Conservation (phyloP, 208 protist species). For the Giardia duodenalis region DNA sequence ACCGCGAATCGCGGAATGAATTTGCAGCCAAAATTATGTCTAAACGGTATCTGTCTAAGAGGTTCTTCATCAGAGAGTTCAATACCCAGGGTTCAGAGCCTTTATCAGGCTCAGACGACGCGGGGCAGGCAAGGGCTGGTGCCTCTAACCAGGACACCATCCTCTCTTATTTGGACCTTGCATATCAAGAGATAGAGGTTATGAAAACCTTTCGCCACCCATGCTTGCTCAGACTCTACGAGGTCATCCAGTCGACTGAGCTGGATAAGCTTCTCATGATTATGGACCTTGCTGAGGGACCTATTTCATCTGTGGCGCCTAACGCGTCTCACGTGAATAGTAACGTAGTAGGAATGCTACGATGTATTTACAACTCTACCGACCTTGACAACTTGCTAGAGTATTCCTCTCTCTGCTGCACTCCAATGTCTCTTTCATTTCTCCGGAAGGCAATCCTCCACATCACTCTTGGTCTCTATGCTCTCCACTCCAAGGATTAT, state of each 20-base stretch:
- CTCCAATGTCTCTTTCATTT: not conserved
- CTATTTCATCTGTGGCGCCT: not conserved
- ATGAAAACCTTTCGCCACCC: slow-evolving; percentile 13
- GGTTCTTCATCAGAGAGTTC: not conserved
- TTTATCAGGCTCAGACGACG: not conserved
- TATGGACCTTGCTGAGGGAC: slow-evolving; percentile 20
- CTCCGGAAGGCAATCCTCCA: not conserved
- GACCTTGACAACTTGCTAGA: not conserved
- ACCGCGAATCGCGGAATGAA: not conserved
- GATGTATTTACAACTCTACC: not conserved
- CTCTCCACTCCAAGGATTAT: not conserved
- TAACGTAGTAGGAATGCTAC: not conserved
- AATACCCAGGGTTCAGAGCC: too few species aligned
- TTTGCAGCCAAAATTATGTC: not conserved
- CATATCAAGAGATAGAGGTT: slow-evolving; percentile 17
- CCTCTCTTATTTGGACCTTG: not conserved
- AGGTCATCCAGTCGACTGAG: not conserved
- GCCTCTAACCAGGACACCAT: not conserved
- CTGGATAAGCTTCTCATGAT: slow-evolving; percentile 16
- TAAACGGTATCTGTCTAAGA: not conserved
- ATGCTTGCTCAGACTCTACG: not conserved
- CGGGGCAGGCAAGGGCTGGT: too few species aligned
- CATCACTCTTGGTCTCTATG: not conserved
- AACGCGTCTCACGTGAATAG: not conserved
- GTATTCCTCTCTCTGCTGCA: not conserved